phyloP scores from a whole-genome alignment of 306 rosid species.

The Heteromeles arbutifolia region DNA sequence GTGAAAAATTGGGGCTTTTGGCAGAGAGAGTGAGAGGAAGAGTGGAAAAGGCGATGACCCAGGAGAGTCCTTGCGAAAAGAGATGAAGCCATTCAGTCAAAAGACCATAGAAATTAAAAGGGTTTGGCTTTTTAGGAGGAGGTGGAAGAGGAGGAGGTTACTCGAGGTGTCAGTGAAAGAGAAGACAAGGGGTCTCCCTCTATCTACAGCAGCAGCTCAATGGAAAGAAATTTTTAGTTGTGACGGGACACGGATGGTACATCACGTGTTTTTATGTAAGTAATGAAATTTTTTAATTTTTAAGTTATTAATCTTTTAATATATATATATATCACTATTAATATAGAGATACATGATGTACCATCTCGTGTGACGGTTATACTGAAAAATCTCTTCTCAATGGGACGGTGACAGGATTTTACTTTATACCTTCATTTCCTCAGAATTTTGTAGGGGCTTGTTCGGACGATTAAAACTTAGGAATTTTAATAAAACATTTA shows the following conservation, averaged over 20 bases:
- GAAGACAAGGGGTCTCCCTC: neutral
- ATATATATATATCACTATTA: too few species aligned
- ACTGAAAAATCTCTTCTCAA: too few species aligned
- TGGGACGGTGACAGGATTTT: neutral
- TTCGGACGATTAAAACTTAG: neutral
- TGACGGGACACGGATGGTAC: too few species aligned
- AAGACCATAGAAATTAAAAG: conserved; percentile 19
- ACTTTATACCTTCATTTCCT: neutral
- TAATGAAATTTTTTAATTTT: too few species aligned
- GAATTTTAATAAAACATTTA: too few species aligned
- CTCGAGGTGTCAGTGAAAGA: conserved; percentile 2
- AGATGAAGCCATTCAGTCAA: conserved; percentile 58
- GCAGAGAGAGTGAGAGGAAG: conserved; percentile 31
- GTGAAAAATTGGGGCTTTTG: conserved; percentile 43
- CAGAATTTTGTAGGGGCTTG: neutral
- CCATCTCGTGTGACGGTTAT: too few species aligned
- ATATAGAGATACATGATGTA: too few species aligned
- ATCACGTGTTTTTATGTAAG: too few species aligned
- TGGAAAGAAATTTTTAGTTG: too few species aligned
- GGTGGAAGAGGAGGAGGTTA: neutral
- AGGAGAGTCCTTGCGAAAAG: conserved; percentile 45
- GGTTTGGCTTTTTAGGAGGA: neutral
- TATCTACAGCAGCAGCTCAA: too few species aligned
- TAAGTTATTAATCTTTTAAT: too few species aligned
- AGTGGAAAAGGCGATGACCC: conserved; percentile 45